Evolutionary conservation across 306 rosid genomes (phyloP).

Genomic region (Urtica urens): DNA sequence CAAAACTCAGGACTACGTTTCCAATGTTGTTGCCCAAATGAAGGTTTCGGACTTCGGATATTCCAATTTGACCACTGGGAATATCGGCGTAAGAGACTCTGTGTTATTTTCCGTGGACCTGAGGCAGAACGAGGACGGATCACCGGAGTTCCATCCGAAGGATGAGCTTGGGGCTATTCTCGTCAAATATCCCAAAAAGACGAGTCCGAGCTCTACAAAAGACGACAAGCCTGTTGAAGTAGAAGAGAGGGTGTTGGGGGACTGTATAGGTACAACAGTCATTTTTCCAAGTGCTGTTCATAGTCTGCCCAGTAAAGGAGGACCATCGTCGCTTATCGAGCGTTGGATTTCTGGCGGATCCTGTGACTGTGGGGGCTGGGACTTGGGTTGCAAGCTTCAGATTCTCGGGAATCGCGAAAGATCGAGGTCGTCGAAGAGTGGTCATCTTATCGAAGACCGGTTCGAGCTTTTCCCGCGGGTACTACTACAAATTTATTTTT

Average conservation of each 20-base stretch:
- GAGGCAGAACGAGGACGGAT: constrained; percentile 40
- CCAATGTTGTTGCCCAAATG: constrained; percentile 74
- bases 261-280: constrained; percentile 41
- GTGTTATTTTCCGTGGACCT: constrained; percentile 61
- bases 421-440: constrained; percentile 29
- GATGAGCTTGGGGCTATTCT: constrained; percentile 84
- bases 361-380: constrained; percentile 99
- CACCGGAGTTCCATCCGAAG: constrained; percentile 55
- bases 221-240: constrained; percentile 21
- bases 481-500: constrained; percentile 11
- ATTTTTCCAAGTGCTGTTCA: constrained; percentile 85
- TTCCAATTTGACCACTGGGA: constrained; percentile 28
- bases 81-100: constrained; percentile 48
- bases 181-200: constrained; percentile 46
- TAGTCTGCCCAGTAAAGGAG: constrained; percentile 83
- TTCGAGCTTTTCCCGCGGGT: constrained; percentile 75
- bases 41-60: constrained; percentile 50
- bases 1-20: constrained; percentile 55
- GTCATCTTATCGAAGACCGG: constrained; percentile 26
- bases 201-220: constrained; percentile 12
- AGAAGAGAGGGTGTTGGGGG: constrained; percentile 21
- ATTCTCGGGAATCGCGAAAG: constrained; percentile 38
- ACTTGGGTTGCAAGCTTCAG: constrained; percentile 77
- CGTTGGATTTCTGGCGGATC: constrained; percentile 93
- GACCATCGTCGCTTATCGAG: constrained; percentile 88